Evolutionary conservation across 441 rosid genomes (phyloP).

Genomic region (Syzygium malaccense): DNA sequence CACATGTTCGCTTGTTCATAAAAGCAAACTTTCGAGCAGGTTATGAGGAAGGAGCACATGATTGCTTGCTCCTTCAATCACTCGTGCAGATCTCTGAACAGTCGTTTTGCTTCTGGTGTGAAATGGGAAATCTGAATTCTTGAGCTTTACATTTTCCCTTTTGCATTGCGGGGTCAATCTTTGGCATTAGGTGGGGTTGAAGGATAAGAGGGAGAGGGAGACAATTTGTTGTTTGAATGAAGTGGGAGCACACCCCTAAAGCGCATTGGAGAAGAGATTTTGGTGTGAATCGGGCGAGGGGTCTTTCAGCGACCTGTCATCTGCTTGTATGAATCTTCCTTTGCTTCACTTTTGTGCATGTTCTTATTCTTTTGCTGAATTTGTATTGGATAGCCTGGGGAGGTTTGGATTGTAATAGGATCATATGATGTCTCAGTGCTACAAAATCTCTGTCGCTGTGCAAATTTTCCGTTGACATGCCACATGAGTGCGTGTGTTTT

Average conservation of each 20-base stretch:
- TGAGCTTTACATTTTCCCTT: neutral
- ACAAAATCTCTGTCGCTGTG: neutral
- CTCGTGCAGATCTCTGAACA: neutral
- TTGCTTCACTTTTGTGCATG: neutral
- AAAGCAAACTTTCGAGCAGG: neutral
- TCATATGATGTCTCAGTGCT: neutral
- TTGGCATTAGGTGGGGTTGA: neutral
- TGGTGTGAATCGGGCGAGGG: neutral
- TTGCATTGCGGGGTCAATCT: neutral
- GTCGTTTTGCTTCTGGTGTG: neutral
- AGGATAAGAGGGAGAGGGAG: neutral
- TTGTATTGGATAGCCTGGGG: neutral
- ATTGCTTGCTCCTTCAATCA: neutral
- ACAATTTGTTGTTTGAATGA: neutral
- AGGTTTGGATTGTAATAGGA: neutral
- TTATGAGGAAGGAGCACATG: neutral
- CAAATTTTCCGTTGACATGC: neutral
- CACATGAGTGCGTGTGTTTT: neutral
- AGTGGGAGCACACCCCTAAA: neutral
- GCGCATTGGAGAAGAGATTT: neutral
- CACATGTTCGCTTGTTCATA: neutral
- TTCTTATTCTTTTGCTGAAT: neutral
- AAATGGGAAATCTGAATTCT: neutral
- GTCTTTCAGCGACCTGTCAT: neutral
- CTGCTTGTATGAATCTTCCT: neutral